These are phyloP conservation scores for Komagataella ulmi DNA, from an alignment of 805 yeast genomes.

Conservation along the genomic window DNA sequence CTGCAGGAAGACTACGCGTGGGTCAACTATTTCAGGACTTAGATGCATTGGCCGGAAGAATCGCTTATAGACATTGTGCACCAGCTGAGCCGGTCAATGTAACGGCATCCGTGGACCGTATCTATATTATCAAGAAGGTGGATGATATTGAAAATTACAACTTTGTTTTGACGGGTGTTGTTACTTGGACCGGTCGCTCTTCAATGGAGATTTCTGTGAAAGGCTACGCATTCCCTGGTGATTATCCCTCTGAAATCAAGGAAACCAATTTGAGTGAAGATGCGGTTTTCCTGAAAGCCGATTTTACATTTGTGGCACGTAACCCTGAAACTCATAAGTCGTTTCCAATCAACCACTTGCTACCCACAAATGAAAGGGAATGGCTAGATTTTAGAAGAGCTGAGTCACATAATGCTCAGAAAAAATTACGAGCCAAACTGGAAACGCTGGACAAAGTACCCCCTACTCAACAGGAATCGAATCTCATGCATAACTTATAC, in stretches of 20 bases:
- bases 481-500: slow-evolving; percentile 71
- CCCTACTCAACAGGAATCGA: slow-evolving; percentile 68
- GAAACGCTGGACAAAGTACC: slow-evolving; percentile 48
- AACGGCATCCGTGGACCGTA: slow-evolving; percentile 89
- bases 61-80: slow-evolving; percentile 84
- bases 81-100: slow-evolving; percentile 95
- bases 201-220: slow-evolving; percentile 92
- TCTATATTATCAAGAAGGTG: slow-evolving; percentile 72
- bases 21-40: slow-evolving; percentile 92
- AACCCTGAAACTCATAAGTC: slow-evolving; percentile 88
- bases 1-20: slow-evolving; percentile 81
- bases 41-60: slow-evolving; percentile 89
- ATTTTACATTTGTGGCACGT: slow-evolving; percentile 91
- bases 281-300: slow-evolving; percentile 73
- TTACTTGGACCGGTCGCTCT: slow-evolving; percentile 88
- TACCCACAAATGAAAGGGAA: slow-evolving; percentile 64
- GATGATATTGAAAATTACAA: slow-evolving; percentile 67
- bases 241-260: slow-evolving; percentile 36
- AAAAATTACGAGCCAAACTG: slow-evolving; percentile 62
- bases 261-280: slow-evolving; percentile 47
- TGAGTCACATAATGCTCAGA: slow-evolving; percentile 78
- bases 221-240: slow-evolving; percentile 63
- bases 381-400: slow-evolving; percentile 82
- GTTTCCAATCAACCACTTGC: slow-evolving; percentile 69
- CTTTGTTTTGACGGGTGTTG: slow-evolving; percentile 79